Conservation (phyloP, 2,329 filamentous ascomycete genomes). For the Paradendryphiella salina region DNA sequence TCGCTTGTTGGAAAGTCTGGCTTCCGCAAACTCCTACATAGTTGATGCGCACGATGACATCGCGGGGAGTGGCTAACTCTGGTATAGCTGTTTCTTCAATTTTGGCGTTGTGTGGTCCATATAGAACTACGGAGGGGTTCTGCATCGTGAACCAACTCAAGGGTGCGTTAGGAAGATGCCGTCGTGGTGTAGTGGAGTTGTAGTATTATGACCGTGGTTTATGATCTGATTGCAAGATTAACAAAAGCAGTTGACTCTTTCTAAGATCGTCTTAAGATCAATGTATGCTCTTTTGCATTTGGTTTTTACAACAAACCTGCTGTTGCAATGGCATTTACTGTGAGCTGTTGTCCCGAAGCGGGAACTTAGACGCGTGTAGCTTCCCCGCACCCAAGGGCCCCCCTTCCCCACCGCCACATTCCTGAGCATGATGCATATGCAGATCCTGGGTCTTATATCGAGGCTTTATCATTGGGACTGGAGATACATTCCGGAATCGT, state of each 20-base stretch:
- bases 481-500: no score
- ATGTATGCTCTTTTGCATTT: no score
- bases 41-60: constrained; percentile 52
- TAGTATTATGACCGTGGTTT: no score
- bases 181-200: no score
- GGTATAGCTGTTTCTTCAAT: constrained; percentile 48
- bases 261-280: no score
- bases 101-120: constrained; percentile 45
- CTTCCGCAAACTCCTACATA: constrained; percentile 54
- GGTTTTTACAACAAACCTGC: background rate
- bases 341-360: background rate
- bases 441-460: no score
- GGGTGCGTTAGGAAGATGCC: no score
- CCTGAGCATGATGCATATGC: background rate
- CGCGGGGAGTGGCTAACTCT: constrained; percentile 40
- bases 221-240: no score
- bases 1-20: no score
- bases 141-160: constrained; percentile 19
- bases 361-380: constrained; percentile 24
- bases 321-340: background rate
- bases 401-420: background rate
- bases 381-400: constrained; percentile 10
- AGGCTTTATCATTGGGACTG: no score
- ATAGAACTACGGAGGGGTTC: constrained; percentile 51
- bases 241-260: background rate